phyloP scores from a whole-genome alignment of 768 basidiomycete genomes.

The Lentinula guzmanii region DNA sequence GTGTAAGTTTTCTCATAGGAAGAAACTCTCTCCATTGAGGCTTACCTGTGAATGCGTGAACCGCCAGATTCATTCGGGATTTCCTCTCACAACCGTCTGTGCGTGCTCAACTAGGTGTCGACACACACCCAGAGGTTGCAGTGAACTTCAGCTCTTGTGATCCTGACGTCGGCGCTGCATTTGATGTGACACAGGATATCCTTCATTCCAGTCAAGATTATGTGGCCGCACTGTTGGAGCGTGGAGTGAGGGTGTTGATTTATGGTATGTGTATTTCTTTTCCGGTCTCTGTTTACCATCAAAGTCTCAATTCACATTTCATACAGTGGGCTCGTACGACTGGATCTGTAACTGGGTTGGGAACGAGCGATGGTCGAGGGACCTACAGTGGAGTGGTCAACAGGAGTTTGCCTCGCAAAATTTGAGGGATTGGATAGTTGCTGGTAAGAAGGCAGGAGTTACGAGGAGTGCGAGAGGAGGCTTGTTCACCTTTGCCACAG shows the following conservation, averaged over 20 bases:
- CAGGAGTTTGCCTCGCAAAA: conserved; percentile 35
- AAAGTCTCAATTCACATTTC: conserved; percentile 39
- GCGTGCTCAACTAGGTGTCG: conserved; percentile 29
- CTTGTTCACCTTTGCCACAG: conserved; percentile 48
- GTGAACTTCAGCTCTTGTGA: conserved; percentile 58
- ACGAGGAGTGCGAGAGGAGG: conserved; percentile 44
- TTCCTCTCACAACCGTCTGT: conserved; percentile 18
- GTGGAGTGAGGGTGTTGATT: conserved; percentile 68
- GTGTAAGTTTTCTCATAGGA: background rate
- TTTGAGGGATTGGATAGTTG: conserved; percentile 50
- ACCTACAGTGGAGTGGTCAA: conserved; percentile 55
- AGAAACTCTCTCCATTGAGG: background rate
- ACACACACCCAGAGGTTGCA: conserved; percentile 18
- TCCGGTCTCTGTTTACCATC: conserved; percentile 13
- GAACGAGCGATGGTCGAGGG: conserved; percentile 55
- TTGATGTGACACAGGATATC: conserved; percentile 17
- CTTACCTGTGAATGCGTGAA: background rate
- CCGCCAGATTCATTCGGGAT: conserved; percentile 8
- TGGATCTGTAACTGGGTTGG: conserved; percentile 60
- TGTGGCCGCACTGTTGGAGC: conserved; percentile 64
- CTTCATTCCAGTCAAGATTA: conserved; percentile 29
- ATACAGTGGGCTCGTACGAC: conserved; percentile 41
- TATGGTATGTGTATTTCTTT: conserved; percentile 32
- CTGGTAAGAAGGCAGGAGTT: conserved; percentile 48
- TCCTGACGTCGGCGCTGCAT: conserved; percentile 38